phyloP scores from a whole-genome alignment of 2,329 filamentous ascomycete genomes.

The Cercospora nicotianae region DNA sequence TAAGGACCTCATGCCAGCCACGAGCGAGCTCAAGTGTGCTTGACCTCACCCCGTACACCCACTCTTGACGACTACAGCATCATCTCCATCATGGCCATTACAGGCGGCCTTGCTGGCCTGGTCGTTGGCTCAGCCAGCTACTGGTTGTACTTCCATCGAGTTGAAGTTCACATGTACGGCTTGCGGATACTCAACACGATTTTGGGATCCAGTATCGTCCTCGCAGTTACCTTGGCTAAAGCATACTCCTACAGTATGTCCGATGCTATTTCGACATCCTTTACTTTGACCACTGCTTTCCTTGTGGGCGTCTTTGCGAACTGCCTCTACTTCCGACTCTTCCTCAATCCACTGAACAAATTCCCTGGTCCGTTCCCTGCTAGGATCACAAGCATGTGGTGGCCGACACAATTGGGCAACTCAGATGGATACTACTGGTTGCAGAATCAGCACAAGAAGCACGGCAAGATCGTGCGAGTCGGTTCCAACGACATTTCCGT shows the following conservation, averaged over 20 bases:
- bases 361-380: slow-evolving; percentile 40
- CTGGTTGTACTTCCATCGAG: slow-evolving; percentile 31
- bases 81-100: neutral
- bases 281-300: slow-evolving; percentile 19
- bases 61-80: neutral
- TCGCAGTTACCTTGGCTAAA: slow-evolving; percentile 23
- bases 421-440: slow-evolving; percentile 37
- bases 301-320: slow-evolving; percentile 35
- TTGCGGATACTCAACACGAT: slow-evolving; percentile 30
- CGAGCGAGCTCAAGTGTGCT: neutral
- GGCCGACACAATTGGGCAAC: slow-evolving; percentile 30
- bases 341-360: slow-evolving; percentile 39
- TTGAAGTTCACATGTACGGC: slow-evolving; percentile 36
- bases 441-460: slow-evolving; percentile 37
- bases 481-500: slow-evolving; percentile 43
- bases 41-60: neutral
- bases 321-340: slow-evolving; percentile 41
- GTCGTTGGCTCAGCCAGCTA: slow-evolving; percentile 23
- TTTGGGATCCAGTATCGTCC: slow-evolving; percentile 21
- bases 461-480: slow-evolving; percentile 41
- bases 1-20: neutral
- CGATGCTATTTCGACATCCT: slow-evolving; percentile 19
- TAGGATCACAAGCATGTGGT: slow-evolving; percentile 40
- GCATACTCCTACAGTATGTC: slow-evolving; percentile 20
- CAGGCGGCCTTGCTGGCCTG: slow-evolving; percentile 5